Base-by-base conservation (phyloP, 2,329 filamentous ascomycete genomes). In the Diaporthe helianthi region DNA sequence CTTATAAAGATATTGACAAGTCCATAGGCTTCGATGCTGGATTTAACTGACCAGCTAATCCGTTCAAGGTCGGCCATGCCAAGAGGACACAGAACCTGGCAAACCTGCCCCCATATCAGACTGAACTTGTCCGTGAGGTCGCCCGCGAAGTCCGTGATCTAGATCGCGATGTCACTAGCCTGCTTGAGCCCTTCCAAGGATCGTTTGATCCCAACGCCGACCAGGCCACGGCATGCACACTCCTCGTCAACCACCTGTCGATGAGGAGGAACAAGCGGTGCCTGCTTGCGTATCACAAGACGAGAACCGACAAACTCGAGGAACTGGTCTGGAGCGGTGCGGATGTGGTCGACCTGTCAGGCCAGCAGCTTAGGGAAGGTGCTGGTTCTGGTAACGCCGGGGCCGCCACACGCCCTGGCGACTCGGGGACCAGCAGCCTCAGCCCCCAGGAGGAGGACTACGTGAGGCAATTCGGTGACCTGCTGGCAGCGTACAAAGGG, bases 401-500 rank as follows among this genome's bases (percentile, higher is more conserved):
- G n/a, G 78, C 80, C 4, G 81, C 81, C 69, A 51, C 55, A 8
- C 69, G 67, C n/a, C 60, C 66, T 31, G 82, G 81, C 12, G 85
- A 88, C 67, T 83, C 80, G 33, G 83, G 82, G 26, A 89, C 89
- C 70, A 95, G 91, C 82, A 95, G 92, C 76, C 83, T 98, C 70
- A 97, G 94, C 75, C 94, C 96, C 0, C 95, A 98, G 78, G 96
- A 99, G 79, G 94, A 98, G 79, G 96, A 98, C 75, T 99, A 98
- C 77, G 92, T 97, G 69, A 87, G 95, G 71, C 91, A 94, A 76
- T 99, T 98, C 77, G 91, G 92, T 73, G 94, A 99, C 76, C 84
- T 99, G 73, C 83, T 99, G 67, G 93, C 95, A n/a, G 93, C 94
- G 2, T 98, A 97, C 81, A 99, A 99, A 79, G 96, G 96, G 0